These are phyloP conservation scores for Pythium graminicola DNA, from an alignment of 352 stramenopile species.

Conservation along the genomic window DNA sequence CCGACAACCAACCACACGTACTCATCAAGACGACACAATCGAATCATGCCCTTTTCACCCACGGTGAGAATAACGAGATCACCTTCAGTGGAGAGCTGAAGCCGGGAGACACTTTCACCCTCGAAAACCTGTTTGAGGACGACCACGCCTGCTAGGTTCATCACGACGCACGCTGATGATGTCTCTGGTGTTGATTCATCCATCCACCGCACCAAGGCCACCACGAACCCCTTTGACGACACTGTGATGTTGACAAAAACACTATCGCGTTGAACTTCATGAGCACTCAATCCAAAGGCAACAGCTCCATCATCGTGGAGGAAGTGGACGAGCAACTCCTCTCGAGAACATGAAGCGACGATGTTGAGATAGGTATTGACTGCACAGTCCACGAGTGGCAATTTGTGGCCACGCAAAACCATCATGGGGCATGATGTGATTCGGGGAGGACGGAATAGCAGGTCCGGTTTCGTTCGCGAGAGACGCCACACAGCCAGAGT, in stretches of 20 bases:
- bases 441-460: slow-evolving; percentile 65
- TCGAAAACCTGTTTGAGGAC: slow-evolving; percentile 44
- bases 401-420: slow-evolving; percentile 52
- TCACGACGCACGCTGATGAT: slow-evolving; percentile 47
- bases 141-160: slow-evolving; percentile 58
- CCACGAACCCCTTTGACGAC: slow-evolving; percentile 59
- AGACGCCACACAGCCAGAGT: slow-evolving; percentile 68
- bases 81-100: slow-evolving; percentile 61
- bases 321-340: slow-evolving; percentile 57
- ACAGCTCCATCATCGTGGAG: slow-evolving; percentile 67
- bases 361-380: slow-evolving; percentile 61
- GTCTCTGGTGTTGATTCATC: slow-evolving; percentile 4
- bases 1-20: slow-evolving; percentile 23
- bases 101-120: slow-evolving; percentile 35
- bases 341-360: slow-evolving; percentile 53
- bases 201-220: slow-evolving; percentile 22
- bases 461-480: slow-evolving; percentile 59
- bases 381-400: slow-evolving; percentile 46
- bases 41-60: slow-evolving; percentile 27
- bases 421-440: slow-evolving; percentile 62
- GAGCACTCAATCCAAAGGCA: slow-evolving; percentile 34
- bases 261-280: slow-evolving; percentile 3
- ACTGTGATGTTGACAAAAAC: slow-evolving; percentile 16
- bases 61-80: slow-evolving; percentile 70
- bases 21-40: slow-evolving; percentile 77